A percentile compares a stretch with the other conserved stretches of the same genome.
Evolutionary conservation across 2,329 filamentous ascomycete genomes (phyloP).

Genomic region (Scytalidium lignicola): DNA sequence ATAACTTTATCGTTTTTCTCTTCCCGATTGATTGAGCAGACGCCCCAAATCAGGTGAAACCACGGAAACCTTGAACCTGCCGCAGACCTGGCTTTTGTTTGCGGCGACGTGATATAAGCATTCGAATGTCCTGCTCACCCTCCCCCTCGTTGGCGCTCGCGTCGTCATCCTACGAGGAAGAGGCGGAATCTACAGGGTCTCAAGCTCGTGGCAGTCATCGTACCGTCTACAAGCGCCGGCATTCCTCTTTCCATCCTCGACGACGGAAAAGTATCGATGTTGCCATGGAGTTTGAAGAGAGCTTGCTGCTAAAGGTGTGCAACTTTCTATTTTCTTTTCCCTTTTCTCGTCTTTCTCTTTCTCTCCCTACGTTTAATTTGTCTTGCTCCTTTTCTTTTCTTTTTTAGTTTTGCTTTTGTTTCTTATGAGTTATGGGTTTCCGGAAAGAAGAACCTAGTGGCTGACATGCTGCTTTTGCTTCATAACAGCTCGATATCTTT

Average conservation of each 20-base stretch:
- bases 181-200: no score
- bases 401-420: not conserved
- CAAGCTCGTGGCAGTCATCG: no score
- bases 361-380: not conserved
- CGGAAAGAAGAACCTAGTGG: constrained; percentile 1
- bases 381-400: not conserved
- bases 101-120: no score
- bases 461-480: constrained; percentile 3
- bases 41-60: no score
- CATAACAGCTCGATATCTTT: constrained; percentile 65
- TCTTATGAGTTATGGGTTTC: no score
- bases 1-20: no score
- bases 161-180: no score
- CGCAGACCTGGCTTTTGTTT: no score
- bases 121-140: not conserved
- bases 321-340: no score
- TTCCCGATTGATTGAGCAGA: no score
- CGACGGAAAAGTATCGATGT: constrained; percentile 51
- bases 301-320: constrained; percentile 51
- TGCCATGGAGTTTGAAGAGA: constrained; percentile 58
- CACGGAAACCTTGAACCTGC: no score
- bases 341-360: no score
- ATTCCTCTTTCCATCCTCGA: constrained; percentile 51
- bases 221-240: constrained; percentile 34
- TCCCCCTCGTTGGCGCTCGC: not conserved